Conservation (phyloP, 768 basidiomycete genomes). For the Auricularia auricula-judae region DNA sequence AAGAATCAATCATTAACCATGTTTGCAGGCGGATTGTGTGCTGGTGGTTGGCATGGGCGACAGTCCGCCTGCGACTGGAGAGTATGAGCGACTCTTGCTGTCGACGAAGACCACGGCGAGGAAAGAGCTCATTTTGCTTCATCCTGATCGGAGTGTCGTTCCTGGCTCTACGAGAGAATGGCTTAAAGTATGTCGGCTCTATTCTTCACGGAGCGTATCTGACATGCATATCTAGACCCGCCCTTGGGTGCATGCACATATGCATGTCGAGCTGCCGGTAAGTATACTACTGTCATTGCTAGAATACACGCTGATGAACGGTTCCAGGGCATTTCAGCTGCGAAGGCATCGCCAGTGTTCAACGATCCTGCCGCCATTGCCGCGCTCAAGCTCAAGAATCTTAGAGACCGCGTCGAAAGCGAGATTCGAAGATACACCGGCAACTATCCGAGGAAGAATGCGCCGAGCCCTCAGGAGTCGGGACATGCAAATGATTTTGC, state of each 20-base stretch:
- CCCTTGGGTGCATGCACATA: conserved; percentile 92
- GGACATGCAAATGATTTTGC: conserved; percentile 87
- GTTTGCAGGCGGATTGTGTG: conserved; percentile 72
- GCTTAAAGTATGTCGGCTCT: conserved; percentile 56
- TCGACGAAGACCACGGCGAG: conserved; percentile 98
- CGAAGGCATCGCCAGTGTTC: conserved; percentile 42
- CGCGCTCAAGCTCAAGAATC: conserved; percentile 65
- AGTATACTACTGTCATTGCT: conserved; percentile 6
- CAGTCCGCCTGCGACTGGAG: conserved; percentile 72
- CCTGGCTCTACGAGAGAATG: conserved; percentile 92
- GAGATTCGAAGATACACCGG: conserved; percentile 83
- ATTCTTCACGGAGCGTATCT: neutral
- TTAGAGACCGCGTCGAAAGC: conserved; percentile 87
- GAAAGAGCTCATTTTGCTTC: conserved; percentile 90
- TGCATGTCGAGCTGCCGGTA: conserved; percentile 86
- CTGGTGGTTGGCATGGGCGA: conserved; percentile 93
- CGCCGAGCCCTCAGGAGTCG: conserved; percentile 61
- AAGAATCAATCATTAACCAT: conserved; percentile 2
- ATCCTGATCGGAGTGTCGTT: conserved; percentile 78
- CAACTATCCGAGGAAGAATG: conserved; percentile 21
- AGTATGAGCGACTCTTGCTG: conserved; percentile 86
- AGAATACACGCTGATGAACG: neutral
- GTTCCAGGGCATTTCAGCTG: conserved; percentile 54
- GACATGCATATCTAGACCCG: conserved; percentile 48
- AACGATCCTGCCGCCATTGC: conserved; percentile 79